These are phyloP conservation scores for Fraxinus albicans DNA, from an alignment of 305 asterid species.

Conservation along the genomic window DNA sequence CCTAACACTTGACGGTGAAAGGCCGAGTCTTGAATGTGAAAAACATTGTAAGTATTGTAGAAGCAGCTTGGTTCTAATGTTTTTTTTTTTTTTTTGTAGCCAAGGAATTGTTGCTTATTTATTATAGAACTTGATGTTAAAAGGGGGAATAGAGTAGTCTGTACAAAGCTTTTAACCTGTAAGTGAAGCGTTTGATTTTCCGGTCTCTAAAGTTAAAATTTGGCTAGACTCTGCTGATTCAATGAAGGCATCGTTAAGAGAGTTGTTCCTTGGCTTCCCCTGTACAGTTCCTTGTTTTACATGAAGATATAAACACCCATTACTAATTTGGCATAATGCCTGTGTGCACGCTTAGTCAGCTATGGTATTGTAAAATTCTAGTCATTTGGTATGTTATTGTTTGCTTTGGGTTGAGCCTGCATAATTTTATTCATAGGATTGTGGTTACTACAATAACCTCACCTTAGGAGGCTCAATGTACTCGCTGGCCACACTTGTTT, in stretches of 20 bases:
- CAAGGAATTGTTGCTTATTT: not conserved
- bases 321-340: not conserved
- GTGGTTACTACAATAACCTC: not conserved
- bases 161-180: not conserved
- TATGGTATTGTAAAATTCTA: not conserved
- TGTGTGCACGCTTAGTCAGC: not conserved
- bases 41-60: not conserved
- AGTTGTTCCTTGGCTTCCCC: not conserved
- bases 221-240: not conserved
- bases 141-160: not conserved
- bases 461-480: not conserved
- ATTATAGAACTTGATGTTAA: not conserved
- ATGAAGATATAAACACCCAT: not conserved
- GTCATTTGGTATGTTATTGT: not conserved
- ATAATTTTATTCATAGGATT: not conserved
- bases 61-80: not conserved
- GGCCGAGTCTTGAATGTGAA: not conserved
- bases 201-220: not conserved
- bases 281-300: not conserved
- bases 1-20: not conserved
- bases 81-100: not conserved
- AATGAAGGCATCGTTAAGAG: not conserved
- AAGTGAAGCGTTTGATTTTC: not conserved
- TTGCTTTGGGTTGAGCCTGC: not conserved
- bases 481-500: not conserved